Base-by-base conservation (phyloP, 2,329 filamentous ascomycete genomes). In the Septoria petroselini region DNA sequence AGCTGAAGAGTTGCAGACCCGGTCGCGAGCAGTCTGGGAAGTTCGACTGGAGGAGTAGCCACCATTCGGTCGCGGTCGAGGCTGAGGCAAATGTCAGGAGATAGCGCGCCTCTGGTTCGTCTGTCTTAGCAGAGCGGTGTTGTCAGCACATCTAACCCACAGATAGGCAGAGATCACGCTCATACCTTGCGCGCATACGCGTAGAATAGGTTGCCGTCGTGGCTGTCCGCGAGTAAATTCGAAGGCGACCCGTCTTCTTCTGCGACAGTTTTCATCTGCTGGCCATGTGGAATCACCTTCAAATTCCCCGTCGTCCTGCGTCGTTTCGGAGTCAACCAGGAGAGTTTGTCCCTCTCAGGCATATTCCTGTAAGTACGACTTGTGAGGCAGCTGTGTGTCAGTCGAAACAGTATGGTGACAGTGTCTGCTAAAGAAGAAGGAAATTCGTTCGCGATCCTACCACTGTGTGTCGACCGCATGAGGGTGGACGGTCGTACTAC, bases 51-150 rank as follows among this genome's bases (percentile, higher is more conserved):
- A 66, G 54, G 17, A 65, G 53, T 1, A 50, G 47, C 63, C 63
- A 67, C 65, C 65, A 67, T 44, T 67, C 61, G 50, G 63, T 60
- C 15, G 64, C 64, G 37, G 61, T 53, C 3, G 52, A 48, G 42
- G 61, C 61, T 8, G 60, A 60, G 31, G 62, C 63, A 41, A 67
- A 67, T 11, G 64, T 66, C 30, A 66, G 57, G 2, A 66, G 58
- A 35, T 62, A 67, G 38, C 65, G 59, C n/a, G 63, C 58, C 30
- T 55, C 45, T n/a, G 57, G 41, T 15, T 64, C 53, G 37, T 63
- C 53, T 43, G 50, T 55, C 61, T n/a, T 63, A 40, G 12, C 17
- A 7, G 21, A 18, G 14, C 7, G 39, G 23, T n/a, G 33, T 7
- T 12, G 7, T 31, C 17, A 43, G 14, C 38, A 37, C 19, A 11